Base-by-base conservation (phyloP, 2,329 filamentous ascomycete species). In the Helotiales sp. region DNA sequence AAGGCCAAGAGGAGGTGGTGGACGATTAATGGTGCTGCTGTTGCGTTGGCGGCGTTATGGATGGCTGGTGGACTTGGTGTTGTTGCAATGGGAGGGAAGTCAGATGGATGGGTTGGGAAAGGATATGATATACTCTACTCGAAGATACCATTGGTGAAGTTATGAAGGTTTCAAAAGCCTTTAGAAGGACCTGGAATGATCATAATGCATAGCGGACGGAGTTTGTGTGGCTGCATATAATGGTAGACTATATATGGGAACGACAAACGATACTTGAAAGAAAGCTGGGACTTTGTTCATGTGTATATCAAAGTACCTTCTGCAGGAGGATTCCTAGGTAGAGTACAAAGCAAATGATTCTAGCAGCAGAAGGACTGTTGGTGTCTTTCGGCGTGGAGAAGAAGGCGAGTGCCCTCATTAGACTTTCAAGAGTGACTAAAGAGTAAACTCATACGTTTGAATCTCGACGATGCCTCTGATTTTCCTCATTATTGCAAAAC, bases 31-130 rank as follows among this genome's bases (percentile, higher is more conserved):
- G 86, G 80, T 0, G 72, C 86, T 53, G 82, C 83, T 0, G 77
- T 80, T 0, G 73, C 79, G 0, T 72, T 88, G 2, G 80, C 85
- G 7, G 81, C 76, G 0, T 55, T 92, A n/a, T 97, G 93, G 93
- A 84, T 93, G 52, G 86, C 87, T 0, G 93, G 93, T 3, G 88
- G 90, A 0, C 72, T 97, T 31, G 91, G 89, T 0, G 79, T 96
- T 15, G 85, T 96, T 8, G 91, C 88, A 2, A 80, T 83, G 61
- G 89, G 82, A 1, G 92, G 91, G 0, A 73, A 78, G 60, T 86
- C 84, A 1, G 77, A 81, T 3, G 91, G 91, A 0, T 97, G 92
- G 91, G 80, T 96, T 54, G 91, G 85, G 2, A 88, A 80, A 65
- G 80, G 89, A 50, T 96, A 93, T 73, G 89, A 97, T 75, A 27